These are phyloP conservation scores for Dendrocalamus latiflorus DNA, from an alignment of 202 grass and related monocot genomes.

Conservation along the genomic window DNA sequence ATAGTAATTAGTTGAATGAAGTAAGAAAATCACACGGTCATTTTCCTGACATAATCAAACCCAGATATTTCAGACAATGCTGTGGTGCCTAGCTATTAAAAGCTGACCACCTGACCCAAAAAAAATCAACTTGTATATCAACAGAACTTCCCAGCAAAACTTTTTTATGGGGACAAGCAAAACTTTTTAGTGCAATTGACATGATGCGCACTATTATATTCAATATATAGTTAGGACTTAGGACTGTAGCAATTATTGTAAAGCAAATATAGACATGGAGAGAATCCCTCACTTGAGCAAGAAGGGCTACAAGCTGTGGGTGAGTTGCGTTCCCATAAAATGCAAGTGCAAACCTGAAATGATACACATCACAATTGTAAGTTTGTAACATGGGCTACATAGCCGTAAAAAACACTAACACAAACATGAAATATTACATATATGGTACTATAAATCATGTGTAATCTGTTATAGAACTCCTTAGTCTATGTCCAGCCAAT, in stretches of 20 bases:
- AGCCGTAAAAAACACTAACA: not conserved
- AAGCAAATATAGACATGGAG: conserved; percentile 16
- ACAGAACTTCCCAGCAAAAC: not conserved
- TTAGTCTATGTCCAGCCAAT: not conserved
- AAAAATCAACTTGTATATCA: not conserved
- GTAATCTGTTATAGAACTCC: conserved; percentile 2
- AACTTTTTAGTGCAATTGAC: not conserved
- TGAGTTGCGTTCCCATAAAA: conserved; percentile 75
- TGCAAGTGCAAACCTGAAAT: conserved; percentile 97
- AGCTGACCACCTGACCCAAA: not conserved
- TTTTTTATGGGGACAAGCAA: not conserved
- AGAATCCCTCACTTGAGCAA: conserved; percentile 58
- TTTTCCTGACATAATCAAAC: not conserved
- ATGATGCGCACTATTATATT: not conserved
- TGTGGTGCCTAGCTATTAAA: not conserved
- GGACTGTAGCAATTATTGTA: not conserved
- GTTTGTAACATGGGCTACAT: not conserved
- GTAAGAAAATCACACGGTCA: not conserved
- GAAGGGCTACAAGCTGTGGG: conserved; percentile 77
- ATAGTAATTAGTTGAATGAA: conserved; percentile 13
- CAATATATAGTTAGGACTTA: conserved; percentile 17
- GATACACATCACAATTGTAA: conserved; percentile 4
- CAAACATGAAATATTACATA: conserved; percentile 15
- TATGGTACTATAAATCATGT: conserved; percentile 11
- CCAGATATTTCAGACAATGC: not conserved